Base-by-base conservation (phyloP, 169 alveolate species). In the Perkinsus olseni region DNA sequence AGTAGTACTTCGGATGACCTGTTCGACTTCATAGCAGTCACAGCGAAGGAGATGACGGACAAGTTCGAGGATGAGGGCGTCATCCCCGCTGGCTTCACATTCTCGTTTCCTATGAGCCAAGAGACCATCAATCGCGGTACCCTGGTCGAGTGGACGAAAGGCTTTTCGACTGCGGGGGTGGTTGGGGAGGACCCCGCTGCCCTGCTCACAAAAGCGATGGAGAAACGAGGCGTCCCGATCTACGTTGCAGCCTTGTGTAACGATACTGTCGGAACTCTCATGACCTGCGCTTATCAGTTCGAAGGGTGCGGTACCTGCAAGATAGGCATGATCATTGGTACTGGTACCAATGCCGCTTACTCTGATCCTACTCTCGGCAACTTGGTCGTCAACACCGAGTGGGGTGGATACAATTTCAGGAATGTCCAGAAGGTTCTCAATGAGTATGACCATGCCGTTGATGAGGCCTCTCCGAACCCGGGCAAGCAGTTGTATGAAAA, bases 261-360 rank as follows among this genome's bases (percentile, higher is more conserved):
- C 36, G 95, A 93, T 92, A 93, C 95, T 10, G 93, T 51, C 36
- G 95, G 95, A 0, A 93, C 95, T 17, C 62, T 93, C 31, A 34
- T 93, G n/a, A 92, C 95, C 82, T 62, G 82, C 34, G 82, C 82
- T 62, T 62, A 62, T 28, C 82, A 62, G 34, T 62, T 62, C 82
- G 82, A 62, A 24, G 82, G 82, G 1, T 62, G 82, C 34, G 82
- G 82, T 24, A 62, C 82, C 36, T 62, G 82, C 31, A 62, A 62
- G 82, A 37, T 93, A 36, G 95, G 95, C n/a, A 92, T 93, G 90
- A 94, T 93, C 21, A 92, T 93, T 51, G 95, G 95, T 82, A 93
- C 95, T 24, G 95, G 95, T 37, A 48, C 93, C n/a, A 93, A 93
- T 91, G 94, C 95, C 0, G 92, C 94, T 74, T 93, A 93, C 90